phyloP scores from a whole-genome alignment of 1,284 basidiomycete genomes.

The Termitomyces sp. region DNA sequence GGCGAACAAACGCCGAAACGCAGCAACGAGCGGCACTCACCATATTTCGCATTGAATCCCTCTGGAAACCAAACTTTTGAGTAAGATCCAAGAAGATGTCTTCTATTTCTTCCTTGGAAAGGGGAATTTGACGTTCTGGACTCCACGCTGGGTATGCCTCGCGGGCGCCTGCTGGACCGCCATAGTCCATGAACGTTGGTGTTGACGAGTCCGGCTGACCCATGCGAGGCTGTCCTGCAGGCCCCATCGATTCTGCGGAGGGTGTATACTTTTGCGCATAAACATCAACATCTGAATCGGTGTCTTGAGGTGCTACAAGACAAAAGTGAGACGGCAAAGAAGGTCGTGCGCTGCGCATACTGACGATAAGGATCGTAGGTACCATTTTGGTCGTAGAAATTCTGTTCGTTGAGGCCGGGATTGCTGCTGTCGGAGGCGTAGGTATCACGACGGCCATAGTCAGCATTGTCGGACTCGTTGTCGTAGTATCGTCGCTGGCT shows the following conservation, averaged over 20 bases:
- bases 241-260: conserved; percentile 66
- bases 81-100: conserved; percentile 97
- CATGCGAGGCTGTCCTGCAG: conserved; percentile 39
- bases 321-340: conserved; percentile 20
- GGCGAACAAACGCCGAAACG: conserved; percentile 10
- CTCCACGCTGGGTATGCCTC: conserved; percentile 95
- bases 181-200: conserved; percentile 57
- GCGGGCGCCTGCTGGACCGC: conserved; percentile 41
- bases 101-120: conserved; percentile 99
- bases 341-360: conserved; percentile 17
- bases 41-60: conserved; percentile 90
- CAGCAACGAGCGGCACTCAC: conserved; percentile 34
- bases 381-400: conserved; percentile 59
- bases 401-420: conserved; percentile 45
- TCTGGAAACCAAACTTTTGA: conserved; percentile 98
- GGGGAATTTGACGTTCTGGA: conserved; percentile 85
- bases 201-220: conserved; percentile 60
- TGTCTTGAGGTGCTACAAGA: conserved; percentile 58
- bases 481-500: conserved; percentile 59
- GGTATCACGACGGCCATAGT: conserved; percentile 59
- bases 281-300: conserved; percentile 71
- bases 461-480: conserved; percentile 67
- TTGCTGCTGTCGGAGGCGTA: conserved; percentile 68
- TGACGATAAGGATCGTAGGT: conserved; percentile 63
- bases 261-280: conserved; percentile 65